Evolutionary conservation across 345 rosid genomes (phyloP).

Genomic region (Physaria fendleri): DNA sequence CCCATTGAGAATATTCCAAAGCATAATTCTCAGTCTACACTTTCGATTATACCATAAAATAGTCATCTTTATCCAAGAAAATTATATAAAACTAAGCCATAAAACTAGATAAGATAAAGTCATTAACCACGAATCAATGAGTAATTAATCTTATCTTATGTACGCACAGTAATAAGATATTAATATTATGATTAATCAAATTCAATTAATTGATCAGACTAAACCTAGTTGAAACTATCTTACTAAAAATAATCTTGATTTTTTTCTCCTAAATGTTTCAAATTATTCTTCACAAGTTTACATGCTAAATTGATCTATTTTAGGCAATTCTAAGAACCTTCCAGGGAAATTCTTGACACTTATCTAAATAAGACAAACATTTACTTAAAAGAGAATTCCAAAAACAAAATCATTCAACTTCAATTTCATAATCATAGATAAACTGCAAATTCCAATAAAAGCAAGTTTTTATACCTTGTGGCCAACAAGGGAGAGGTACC

Average conservation of each 20-base stretch:
- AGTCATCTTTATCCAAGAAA: background rate
- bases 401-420: background rate
- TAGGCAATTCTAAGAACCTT: no score
- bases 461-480: slow-evolving; percentile 44
- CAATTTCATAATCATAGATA: background rate
- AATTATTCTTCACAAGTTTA: background rate
- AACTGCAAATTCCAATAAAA: slow-evolving; percentile 1
- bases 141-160: background rate
- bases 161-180: background rate
- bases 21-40: slow-evolving; percentile 16
- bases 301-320: background rate
- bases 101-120: slow-evolving; percentile 3
- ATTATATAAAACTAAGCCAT: background rate
- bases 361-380: background rate
- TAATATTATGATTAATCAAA: background rate
- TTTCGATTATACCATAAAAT: background rate
- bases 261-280: background rate
- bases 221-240: background rate
- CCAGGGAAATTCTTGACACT: background rate
- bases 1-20: slow-evolving; percentile 27
- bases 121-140: background rate
- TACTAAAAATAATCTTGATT: background rate
- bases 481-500: slow-evolving; percentile 63
- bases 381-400: background rate
- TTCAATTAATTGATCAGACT: slow-evolving; percentile 1